These are phyloP conservation scores for Hypseocharis bilobata DNA, from an alignment of 441 rosid species.

Conservation along the genomic window DNA sequence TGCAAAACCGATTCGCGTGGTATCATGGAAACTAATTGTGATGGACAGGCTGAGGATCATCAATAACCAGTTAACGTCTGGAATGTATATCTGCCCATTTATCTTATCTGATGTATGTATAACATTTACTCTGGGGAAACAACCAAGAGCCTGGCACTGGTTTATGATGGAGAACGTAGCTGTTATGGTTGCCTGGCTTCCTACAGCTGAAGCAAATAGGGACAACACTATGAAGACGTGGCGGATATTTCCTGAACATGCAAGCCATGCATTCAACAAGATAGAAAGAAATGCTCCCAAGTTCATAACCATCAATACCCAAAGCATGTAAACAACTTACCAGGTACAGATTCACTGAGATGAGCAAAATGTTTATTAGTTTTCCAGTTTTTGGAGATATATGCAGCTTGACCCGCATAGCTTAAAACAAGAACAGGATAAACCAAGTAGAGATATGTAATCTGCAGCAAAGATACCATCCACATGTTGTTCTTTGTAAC, in stretches of 20 bases:
- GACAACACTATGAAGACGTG: slow-evolving; percentile 38
- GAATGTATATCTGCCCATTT: slow-evolving; percentile 57
- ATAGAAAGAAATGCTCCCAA: slow-evolving; percentile 16
- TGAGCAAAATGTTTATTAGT: slow-evolving; percentile 28
- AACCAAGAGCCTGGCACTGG: slow-evolving; percentile 53
- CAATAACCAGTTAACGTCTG: slow-evolving; percentile 51
- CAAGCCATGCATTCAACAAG: slow-evolving; percentile 9
- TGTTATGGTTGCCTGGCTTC: slow-evolving; percentile 70
- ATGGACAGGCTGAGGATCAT: slow-evolving; percentile 52
- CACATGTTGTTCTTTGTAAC: background rate
- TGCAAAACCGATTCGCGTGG: slow-evolving; percentile 37
- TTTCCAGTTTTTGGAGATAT: slow-evolving; percentile 37
- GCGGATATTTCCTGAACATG: slow-evolving; percentile 32
- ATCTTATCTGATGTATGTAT: slow-evolving; percentile 48
- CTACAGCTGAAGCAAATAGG: slow-evolving; percentile 45
- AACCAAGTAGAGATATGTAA: slow-evolving; percentile 38
- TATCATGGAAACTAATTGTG: slow-evolving; percentile 40
- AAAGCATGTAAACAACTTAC: slow-evolving; percentile 24
- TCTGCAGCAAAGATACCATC: slow-evolving; percentile 30
- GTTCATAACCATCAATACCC: too few relatives aligned
- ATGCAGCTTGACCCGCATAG: slow-evolving; percentile 65
- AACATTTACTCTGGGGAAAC: slow-evolving; percentile 57
- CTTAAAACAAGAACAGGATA: slow-evolving; percentile 44
- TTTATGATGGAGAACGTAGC: slow-evolving; percentile 62
- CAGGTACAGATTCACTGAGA: slow-evolving; percentile 42